Evolutionary conservation across 257 asterid genomes (phyloP).

Genomic region (Solanum lycopersicoides): DNA sequence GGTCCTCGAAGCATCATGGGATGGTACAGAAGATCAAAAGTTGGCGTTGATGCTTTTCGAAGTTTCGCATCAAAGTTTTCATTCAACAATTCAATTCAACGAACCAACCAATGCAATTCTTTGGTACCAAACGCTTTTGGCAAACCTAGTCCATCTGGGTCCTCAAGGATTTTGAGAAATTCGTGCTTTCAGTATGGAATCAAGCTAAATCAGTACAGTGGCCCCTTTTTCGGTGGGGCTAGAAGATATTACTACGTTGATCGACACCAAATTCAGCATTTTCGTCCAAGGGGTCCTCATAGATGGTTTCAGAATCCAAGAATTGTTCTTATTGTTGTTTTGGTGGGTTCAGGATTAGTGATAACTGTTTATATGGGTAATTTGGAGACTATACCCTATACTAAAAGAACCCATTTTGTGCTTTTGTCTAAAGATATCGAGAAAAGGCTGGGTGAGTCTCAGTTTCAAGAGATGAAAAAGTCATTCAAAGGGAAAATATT

Average conservation of each 20-base stretch:
- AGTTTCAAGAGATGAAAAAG: conserved; percentile 40
- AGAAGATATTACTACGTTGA: conserved; percentile 74
- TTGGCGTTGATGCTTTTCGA: conserved; percentile 25
- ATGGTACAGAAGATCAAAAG: conserved; percentile 47
- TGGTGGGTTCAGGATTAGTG: conserved; percentile 61
- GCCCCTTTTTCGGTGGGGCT: conserved; percentile 42
- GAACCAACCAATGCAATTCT: not conserved
- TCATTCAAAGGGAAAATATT: conserved; percentile 59
- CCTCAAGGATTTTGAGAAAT: conserved; percentile 33
- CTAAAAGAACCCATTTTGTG: conserved; percentile 84
- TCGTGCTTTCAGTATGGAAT: conserved; percentile 18
- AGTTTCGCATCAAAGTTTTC: conserved; percentile 21
- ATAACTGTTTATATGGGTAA: conserved; percentile 66
- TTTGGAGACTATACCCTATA: conserved; percentile 72
- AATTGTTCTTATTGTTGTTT: conserved; percentile 13
- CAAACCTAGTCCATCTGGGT: not conserved
- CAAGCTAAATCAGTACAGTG: conserved; percentile 6
- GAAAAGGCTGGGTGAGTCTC: conserved; percentile 48
- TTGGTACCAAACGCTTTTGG: not conserved
- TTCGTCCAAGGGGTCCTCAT: conserved; percentile 59
- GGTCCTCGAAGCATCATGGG: conserved; percentile 32
- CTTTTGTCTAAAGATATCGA: conserved; percentile 52
- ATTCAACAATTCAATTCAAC: conserved; percentile 17
- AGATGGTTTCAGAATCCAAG: conserved; percentile 67
- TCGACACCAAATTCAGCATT: conserved; percentile 39